Evolutionary conservation across 371 early-diverging fungal species (phyloP), one percentile per base, ranked within the genome.

Genomic region (Dinochytrium kinnereticum): DNA sequence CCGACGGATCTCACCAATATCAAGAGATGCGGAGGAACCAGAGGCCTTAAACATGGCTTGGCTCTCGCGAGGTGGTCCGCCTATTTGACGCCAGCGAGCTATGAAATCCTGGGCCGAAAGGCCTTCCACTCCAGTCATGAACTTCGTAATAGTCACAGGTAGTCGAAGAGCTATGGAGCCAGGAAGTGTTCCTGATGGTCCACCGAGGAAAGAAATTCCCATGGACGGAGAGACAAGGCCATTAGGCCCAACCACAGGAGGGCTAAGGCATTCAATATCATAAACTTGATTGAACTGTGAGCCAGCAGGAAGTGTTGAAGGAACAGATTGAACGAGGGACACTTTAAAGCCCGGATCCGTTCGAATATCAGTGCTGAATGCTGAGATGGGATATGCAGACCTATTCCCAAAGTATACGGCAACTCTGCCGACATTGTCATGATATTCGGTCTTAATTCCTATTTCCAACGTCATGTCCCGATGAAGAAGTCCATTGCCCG

Each of bases 71-170:
- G 93, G 92, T 2, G 91, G 79, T 0, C 93, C 95, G 24, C 95
- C 96, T 72, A 98, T 92, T 81, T 97, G 98, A 77, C 91, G 92
- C 99, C 99, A 98, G 30, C 98, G 89, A 26, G 86, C 82, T 76
- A 97, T 95, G 80, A 96, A 98, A 81, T 95, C 96, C n/a, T 81
- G 69, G 5, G 90, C 88, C 28, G 89, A 77, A 78, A 98, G 82
- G 24, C 44, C 44, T 19, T 82, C 83, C 15, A 96, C 92, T 0
- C 95, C 94, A 38, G 93, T 92, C 74, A 94, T 87, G 80, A 98
- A 98, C 68, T 95, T 95, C 17, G 92, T 85, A 31, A 95, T 72
- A 1, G 88, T 83, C 2, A 96, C 81, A 0, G 99, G 99, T 28
- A 97, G 73, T 1, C 55, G 57, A 13, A 83, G 71, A 17, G 59